Conservation (phyloP, 768 basidiomycete genomes). For the Termitomyces sp. region DNA sequence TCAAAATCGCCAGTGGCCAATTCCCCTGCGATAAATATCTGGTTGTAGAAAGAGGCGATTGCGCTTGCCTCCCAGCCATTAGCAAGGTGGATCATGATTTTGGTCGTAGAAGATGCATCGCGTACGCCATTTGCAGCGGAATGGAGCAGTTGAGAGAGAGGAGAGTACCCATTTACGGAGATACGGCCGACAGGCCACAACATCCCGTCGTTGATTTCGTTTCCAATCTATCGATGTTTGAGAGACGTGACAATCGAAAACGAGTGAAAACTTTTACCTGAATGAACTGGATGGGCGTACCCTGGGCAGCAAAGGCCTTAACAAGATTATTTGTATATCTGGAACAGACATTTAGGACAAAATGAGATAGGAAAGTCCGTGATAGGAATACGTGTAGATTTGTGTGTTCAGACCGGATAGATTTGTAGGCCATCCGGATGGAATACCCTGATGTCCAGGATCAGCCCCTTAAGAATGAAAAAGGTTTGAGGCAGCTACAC, state of each 20-base stretch:
- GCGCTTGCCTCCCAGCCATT: slow-evolving; percentile 54
- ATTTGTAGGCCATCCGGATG: slow-evolving; percentile 49
- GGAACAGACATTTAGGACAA: neutral
- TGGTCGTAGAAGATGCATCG: slow-evolving; percentile 40
- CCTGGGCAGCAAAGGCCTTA: slow-evolving; percentile 46
- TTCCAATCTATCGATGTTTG: slow-evolving; percentile 41
- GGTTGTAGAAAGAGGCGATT: slow-evolving; percentile 45
- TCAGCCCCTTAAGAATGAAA: slow-evolving; percentile 51
- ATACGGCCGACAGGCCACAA: slow-evolving; percentile 59
- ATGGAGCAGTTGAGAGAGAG: slow-evolving; percentile 56
- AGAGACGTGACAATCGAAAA: neutral
- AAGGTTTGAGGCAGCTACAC: neutral
- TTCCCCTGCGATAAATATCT: slow-evolving; percentile 51
- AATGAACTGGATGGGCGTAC: slow-evolving; percentile 50
- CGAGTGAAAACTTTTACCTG: slow-evolving; percentile 27
- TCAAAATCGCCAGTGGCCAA: slow-evolving; percentile 49
- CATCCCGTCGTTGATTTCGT: slow-evolving; percentile 64
- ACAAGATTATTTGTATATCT: slow-evolving; percentile 55
- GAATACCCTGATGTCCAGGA: slow-evolving; percentile 59
- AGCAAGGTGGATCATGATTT: slow-evolving; percentile 57
- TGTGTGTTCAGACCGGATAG: slow-evolving; percentile 52
- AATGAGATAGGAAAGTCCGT: neutral
- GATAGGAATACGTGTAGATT: slow-evolving; percentile 43
- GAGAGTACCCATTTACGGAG: slow-evolving; percentile 47
- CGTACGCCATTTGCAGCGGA: slow-evolving; percentile 56